Evolutionary conservation across 2,329 filamentous ascomycete genomes (phyloP), one percentile per base, ranked within the genome.

Genomic region (Fusarium humuli): DNA sequence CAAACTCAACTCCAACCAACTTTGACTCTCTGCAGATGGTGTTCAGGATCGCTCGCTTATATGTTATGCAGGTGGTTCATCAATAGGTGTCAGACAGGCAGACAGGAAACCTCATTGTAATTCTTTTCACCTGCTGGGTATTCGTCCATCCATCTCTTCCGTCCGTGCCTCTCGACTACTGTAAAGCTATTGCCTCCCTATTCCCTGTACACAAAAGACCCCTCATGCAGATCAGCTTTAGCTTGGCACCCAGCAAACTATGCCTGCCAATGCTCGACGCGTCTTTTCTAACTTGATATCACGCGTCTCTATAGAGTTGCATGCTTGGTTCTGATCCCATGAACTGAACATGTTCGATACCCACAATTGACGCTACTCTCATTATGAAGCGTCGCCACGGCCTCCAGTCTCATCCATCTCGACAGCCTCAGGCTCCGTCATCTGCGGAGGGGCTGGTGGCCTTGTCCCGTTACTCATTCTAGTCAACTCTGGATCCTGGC

Each of bases 291-390:
- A 48, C 42, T 49, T 54, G 58, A 73, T 76, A 72, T 60, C 61
- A 75, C 73, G 67, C 73, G 72, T 73, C 62, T 59, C 49, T 44
- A 37, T 75, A 69, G 68, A 70, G 72, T 73, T 75, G 62, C 57
- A 54, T 49, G 48, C 57, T 65, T 49, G 52, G 40, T 59, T 55
- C 27, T 65, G 61, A 47, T 61, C 53, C 44, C 42, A 47, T 34
- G 42, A 50, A 55, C 60, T 62, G 60, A 40, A 48, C 23, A 57
- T 29, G 20, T 45, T 30, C n/a, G 46, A 48, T 65, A 63, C 72
- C 73, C 66, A 69, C 63, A 50, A 48, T 10, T 50, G 57, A 55
- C 60, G 50, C 59, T 54, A 63, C 53, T 47, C 23, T 27, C 56
- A 50, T 69, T 48, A 68, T 57, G 61, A 67, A 57, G 52, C 59